phyloP scores from a whole-genome alignment of 106 monocot genomes.

The Cymbidium sinense region DNA sequence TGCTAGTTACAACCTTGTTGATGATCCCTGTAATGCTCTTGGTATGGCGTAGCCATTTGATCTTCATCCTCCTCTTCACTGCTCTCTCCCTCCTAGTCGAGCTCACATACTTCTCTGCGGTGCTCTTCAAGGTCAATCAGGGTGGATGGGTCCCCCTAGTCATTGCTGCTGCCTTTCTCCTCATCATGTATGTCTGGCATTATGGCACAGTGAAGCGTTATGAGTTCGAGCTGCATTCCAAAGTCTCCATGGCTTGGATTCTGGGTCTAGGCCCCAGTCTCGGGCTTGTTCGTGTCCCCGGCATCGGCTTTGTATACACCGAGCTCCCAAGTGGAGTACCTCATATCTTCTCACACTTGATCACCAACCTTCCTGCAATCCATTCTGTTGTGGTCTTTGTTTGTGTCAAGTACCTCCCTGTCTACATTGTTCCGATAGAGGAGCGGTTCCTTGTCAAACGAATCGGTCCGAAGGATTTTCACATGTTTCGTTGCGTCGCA shows the following conservation, averaged over 20 bases:
- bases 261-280: slow-evolving; percentile 86
- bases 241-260: slow-evolving; percentile 92
- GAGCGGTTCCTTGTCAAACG: slow-evolving; percentile 75
- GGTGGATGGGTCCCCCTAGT: slow-evolving; percentile 93
- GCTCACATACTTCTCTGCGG: slow-evolving; percentile 74
- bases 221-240: slow-evolving; percentile 82
- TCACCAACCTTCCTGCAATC: slow-evolving; percentile 90
- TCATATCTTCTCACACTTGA: slow-evolving; percentile 84
- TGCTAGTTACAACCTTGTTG: slow-evolving; percentile 89
- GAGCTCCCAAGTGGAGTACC: slow-evolving; percentile 84
- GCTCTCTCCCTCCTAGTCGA: slow-evolving; percentile 73
- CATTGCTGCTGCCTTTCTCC: slow-evolving; percentile 57
- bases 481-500: slow-evolving; percentile 86
- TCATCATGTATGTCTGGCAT: slow-evolving; percentile 90
- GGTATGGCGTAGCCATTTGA: slow-evolving; percentile 91
- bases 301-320: slow-evolving; percentile 85
- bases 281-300: slow-evolving; percentile 87
- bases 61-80: slow-evolving; percentile 60
- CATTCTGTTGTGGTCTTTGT: slow-evolving; percentile 80
- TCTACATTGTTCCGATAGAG: slow-evolving; percentile 68
- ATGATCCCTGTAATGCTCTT: slow-evolving; percentile 90
- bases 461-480: slow-evolving; percentile 78
- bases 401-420: slow-evolving; percentile 83
- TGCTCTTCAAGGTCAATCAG: slow-evolving; percentile 80
- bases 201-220: slow-evolving; percentile 70